Evolutionary conservation across 2,329 filamentous ascomycete species (phyloP).

Genomic region (Neocatenulostroma microsporum): DNA sequence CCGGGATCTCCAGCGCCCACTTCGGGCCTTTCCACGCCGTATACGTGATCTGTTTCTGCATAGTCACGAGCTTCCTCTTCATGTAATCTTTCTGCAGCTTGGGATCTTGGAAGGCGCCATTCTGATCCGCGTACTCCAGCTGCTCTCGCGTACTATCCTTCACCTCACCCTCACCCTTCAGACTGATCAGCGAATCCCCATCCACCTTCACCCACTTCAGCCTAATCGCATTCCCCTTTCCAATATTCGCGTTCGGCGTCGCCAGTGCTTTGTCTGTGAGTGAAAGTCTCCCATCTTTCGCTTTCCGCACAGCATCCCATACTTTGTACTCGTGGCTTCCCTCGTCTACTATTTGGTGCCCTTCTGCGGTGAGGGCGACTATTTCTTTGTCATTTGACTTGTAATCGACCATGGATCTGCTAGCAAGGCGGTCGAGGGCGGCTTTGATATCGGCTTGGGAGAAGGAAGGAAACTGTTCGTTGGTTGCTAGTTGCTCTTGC

Average conservation of each 20-base stretch:
- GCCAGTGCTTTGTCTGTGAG: slow-evolving; percentile 53
- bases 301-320: slow-evolving; percentile 42
- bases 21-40: slow-evolving; percentile 76
- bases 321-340: slow-evolving; percentile 47
- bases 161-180: slow-evolving; percentile 64
- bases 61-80: slow-evolving; percentile 81
- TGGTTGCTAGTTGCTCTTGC: slow-evolving; percentile 28
- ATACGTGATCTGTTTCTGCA: slow-evolving; percentile 80
- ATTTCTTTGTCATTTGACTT: slow-evolving; percentile 75
- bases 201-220: slow-evolving; percentile 60
- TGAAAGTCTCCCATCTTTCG: slow-evolving; percentile 36
- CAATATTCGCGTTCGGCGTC: slow-evolving; percentile 70
- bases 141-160: slow-evolving; percentile 70
- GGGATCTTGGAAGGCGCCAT: slow-evolving; percentile 59
- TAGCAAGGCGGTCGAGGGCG: slow-evolving; percentile 75
- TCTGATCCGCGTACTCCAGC: slow-evolving; percentile 64
- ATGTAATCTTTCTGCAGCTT: slow-evolving; percentile 75
- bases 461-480: slow-evolving; percentile 25
- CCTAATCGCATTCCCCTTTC: slow-evolving; percentile 88
- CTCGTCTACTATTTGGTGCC: slow-evolving; percentile 59
- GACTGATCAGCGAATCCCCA: slow-evolving; percentile 48
- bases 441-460: slow-evolving; percentile 59
- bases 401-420: slow-evolving; percentile 80
- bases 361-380: slow-evolving; percentile 67
- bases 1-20: slow-evolving; percentile 78